Evolutionary conservation across 2,329 filamentous ascomycete genomes (phyloP), one percentile per base, ranked within the genome.

Genomic region (Trichoderma lentiforme): DNA sequence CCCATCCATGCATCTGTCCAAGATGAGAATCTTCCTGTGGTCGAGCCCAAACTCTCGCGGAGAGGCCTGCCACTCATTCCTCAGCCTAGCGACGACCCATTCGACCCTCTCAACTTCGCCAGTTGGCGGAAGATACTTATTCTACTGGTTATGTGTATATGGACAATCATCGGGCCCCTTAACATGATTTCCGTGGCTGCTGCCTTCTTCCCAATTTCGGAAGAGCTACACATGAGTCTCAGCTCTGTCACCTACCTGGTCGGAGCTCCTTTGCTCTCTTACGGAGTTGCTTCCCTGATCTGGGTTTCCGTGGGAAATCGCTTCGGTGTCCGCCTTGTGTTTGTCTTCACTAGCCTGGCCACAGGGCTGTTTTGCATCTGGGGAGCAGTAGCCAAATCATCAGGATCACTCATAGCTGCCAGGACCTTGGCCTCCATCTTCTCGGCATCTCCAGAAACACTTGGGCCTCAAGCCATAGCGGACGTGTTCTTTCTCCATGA

Each of bases 271-370:
- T 56, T 66, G n/a, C 47, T 66, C 6, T 32, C 63, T 21, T 66
- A 66, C 28, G 63, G 63, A 53, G 63, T 66, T 21, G 63, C 63
- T 21, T 66, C 63, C n/a, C 47, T 66, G n/a, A 66, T 66, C 43
- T 66, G 63, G 63, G 63, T 66, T 56, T 28, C 63, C 8, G 26
- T 56, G 11, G 63, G 63, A 34, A 66, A 66, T 36, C 26, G 63
- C 4, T 66, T 36, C 11, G 63, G 63, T 9, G 63, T 66, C 18
- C 63, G 63, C 28, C 39, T 66, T 24, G 63, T 66, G 4, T 66
- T 66, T 30, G 63, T 66, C 28, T 18, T 66, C 0, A 66, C 63
- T 3, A 66, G 63, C 30, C 63, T 66, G 1, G 39, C 39, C 47
- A 66, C 63, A 1, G 63, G 63, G 1, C 7, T 66, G 6, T 66